These are phyloP conservation scores for Spathaspora girioi DNA, from an alignment of 805 yeast genomes.

Conservation along the genomic window DNA sequence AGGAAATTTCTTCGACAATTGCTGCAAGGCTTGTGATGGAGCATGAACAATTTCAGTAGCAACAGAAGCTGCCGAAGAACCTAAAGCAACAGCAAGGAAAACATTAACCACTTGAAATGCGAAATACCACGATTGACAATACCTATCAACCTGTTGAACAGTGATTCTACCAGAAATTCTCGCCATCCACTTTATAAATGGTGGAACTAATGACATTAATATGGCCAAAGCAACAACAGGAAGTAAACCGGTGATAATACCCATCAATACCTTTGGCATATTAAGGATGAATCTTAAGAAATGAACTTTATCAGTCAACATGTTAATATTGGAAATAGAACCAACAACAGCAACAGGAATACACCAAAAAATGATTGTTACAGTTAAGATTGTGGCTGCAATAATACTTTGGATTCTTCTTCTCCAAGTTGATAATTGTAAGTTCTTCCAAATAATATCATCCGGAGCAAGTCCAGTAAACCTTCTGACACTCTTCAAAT, in stretches of 20 bases:
- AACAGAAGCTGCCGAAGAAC: conserved; percentile 82
- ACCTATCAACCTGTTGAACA: conserved; percentile 66
- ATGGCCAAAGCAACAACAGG: conserved; percentile 66
- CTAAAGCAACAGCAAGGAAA: conserved; percentile 76
- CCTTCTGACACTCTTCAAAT: conserved; percentile 45
- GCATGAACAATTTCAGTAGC: conserved; percentile 63
- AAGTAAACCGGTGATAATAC: conserved; percentile 63
- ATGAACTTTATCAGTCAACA: conserved; percentile 48
- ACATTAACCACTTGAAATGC: conserved; percentile 91
- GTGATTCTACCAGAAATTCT: conserved; percentile 70
- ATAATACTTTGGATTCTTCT: conserved; percentile 54
- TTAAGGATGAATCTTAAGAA: conserved; percentile 56
- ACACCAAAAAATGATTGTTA: conserved; percentile 66
- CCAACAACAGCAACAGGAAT: conserved; percentile 79
- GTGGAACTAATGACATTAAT: conserved; percentile 65
- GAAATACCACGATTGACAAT: conserved; percentile 84
- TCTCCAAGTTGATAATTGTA: conserved; percentile 52
- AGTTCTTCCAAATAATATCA: conserved; percentile 81
- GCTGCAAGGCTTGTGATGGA: conserved; percentile 68
- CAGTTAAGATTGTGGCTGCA: conserved; percentile 62
- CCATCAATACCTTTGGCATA: conserved; percentile 52
- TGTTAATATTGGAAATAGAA: conserved; percentile 63
- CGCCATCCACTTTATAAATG: conserved; percentile 65
- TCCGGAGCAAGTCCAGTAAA: conserved; percentile 70
- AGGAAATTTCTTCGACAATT: conserved; percentile 77